Conservation (phyloP, 148 eudicot genomes). For the Salicornia ramosissima region DNA sequence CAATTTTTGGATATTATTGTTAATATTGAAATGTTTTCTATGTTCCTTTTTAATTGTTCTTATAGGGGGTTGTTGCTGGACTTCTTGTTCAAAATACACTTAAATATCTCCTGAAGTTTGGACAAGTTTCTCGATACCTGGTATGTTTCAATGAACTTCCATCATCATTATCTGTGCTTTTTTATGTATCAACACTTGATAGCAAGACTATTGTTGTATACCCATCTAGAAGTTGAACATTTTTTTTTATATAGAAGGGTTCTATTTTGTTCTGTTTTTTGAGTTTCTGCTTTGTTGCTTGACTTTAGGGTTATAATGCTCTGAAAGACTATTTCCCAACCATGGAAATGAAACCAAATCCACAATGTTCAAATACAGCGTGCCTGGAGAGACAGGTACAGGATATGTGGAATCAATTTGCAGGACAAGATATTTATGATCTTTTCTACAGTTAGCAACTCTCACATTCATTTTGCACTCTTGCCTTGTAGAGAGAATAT, state of each 20-base stretch:
- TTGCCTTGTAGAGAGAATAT: conserved; percentile 63
- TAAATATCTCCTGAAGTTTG: conserved; percentile 82
- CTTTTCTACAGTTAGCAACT: not conserved
- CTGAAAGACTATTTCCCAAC: conserved; percentile 91
- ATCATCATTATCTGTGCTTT: not conserved
- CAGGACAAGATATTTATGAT: not conserved
- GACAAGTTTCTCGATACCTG: conserved; percentile 79
- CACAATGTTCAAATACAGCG: conserved; percentile 82
- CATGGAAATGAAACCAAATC: conserved; percentile 96
- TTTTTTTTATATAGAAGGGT: not conserved
- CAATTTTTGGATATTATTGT: not conserved
- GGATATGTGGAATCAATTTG: not conserved
- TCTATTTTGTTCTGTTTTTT: not conserved
- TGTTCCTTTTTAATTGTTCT: conserved; percentile 12
- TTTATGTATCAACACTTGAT: not conserved
- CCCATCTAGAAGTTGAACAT: not conserved
- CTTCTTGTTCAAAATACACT: conserved; percentile 90
- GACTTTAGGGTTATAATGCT: conserved; percentile 77
- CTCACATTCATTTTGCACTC: not conserved
- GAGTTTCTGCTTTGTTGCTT: conserved; percentile 19
- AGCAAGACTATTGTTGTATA: not conserved
- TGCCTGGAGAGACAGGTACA: conserved; percentile 87
- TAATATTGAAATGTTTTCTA: not conserved
- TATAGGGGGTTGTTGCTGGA: conserved; percentile 96
- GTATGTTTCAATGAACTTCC: conserved; percentile 32